phyloP scores from a whole-genome alignment of 139 green algal genomes.

The Closterium sp. region DNA sequence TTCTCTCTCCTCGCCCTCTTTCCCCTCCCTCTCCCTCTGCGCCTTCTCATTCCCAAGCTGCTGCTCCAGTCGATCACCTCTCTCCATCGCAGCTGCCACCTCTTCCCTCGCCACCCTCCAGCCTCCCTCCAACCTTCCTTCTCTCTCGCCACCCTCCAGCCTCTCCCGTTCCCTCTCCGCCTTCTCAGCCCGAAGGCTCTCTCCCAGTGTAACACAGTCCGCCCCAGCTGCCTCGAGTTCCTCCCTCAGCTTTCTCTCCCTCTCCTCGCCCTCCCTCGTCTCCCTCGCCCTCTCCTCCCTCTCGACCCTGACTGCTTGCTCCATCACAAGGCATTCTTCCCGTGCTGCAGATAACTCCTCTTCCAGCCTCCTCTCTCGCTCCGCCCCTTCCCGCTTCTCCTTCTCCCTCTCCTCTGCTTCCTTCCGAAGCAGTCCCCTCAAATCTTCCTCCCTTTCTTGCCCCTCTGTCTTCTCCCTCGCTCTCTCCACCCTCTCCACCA shows the following conservation, averaged over 20 bases:
- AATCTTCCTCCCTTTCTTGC: background rate
- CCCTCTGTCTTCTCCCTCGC: background rate
- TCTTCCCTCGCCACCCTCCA: too few relatives aligned
- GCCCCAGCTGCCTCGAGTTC: background rate
- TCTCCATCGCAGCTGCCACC: too few relatives aligned
- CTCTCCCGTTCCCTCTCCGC: too few relatives aligned
- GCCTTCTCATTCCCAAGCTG: too few relatives aligned
- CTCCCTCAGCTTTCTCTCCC: background rate
- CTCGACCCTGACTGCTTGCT: background rate
- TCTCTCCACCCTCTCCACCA: background rate
- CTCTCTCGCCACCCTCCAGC: too few relatives aligned
- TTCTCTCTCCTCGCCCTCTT: too few relatives aligned
- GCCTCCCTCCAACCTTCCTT: too few relatives aligned
- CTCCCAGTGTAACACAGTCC: too few relatives aligned
- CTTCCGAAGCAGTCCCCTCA: background rate
- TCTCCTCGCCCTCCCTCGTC: background rate
- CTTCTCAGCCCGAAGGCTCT: too few relatives aligned
- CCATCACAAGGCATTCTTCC: background rate
- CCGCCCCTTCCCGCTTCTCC: background rate
- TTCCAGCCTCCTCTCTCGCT: background rate
- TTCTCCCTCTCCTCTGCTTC: background rate
- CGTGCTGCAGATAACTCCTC: background rate
- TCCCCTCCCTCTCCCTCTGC: too few relatives aligned
- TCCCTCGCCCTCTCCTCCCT: background rate
- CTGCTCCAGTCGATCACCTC: too few relatives aligned